A percentile compares a stretch with the other conserved stretches of the same genome.
Evolutionary conservation across 1,284 basidiomycete species (phyloP).

Genomic region (Ganoderma boninense): DNA sequence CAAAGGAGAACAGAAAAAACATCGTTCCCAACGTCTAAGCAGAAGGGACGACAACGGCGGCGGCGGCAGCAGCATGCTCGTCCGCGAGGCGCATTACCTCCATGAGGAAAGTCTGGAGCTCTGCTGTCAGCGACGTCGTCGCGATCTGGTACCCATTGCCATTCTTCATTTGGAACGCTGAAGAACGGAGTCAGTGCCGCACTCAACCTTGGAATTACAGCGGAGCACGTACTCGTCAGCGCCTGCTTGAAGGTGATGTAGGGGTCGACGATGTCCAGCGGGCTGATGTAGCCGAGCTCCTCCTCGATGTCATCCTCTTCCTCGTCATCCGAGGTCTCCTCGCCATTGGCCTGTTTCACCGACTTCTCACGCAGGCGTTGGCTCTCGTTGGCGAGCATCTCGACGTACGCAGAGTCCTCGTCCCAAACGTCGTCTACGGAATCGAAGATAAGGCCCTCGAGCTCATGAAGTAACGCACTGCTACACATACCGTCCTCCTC

Average conservation of each 20-base stretch:
- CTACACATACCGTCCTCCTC: slow-evolving; percentile 70
- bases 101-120: slow-evolving; percentile 82
- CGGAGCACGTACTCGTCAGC: slow-evolving; percentile 61
- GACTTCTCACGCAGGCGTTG: slow-evolving; percentile 72
- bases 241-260: slow-evolving; percentile 80
- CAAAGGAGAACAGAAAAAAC: not conserved
- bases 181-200: slow-evolving; percentile 8
- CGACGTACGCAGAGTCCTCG: slow-evolving; percentile 83
- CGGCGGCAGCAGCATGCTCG: slow-evolving; percentile 25
- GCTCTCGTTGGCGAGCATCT: slow-evolving; percentile 83
- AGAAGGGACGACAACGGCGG: slow-evolving; percentile 17
- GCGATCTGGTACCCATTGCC: slow-evolving; percentile 69
- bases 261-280: slow-evolving; percentile 77
- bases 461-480: not conserved
- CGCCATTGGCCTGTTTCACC: slow-evolving; percentile 51
- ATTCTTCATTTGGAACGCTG: slow-evolving; percentile 81
- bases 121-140: slow-evolving; percentile 73
- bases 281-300: slow-evolving; percentile 83
- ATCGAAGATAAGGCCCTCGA: slow-evolving; percentile 12
- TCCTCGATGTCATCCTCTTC: slow-evolving; percentile 71
- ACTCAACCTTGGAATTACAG: too few relatives aligned
- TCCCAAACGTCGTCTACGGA: slow-evolving; percentile 81
- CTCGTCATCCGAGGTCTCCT: slow-evolving; percentile 55
- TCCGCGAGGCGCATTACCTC: slow-evolving; percentile 78
- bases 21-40: slow-evolving; percentile 8